Evolutionary conservation across 148 eudicot species (phyloP).

Genomic region (Rhododendron ferrugineum): DNA sequence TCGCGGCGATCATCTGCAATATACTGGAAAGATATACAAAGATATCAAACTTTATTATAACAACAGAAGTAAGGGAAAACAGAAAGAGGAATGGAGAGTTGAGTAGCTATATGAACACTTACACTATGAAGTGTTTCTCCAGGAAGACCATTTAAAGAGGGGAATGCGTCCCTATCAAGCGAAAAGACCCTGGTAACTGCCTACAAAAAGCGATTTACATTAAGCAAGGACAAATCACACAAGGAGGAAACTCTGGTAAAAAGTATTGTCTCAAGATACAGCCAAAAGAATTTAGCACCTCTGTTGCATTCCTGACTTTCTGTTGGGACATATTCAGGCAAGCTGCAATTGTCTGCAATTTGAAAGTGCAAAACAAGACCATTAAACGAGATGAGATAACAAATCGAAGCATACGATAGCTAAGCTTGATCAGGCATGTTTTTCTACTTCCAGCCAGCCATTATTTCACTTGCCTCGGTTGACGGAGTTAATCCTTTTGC

Average conservation of each 20-base stretch:
- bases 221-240: constrained; percentile 2
- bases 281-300: constrained; percentile 36
- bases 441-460: background rate
- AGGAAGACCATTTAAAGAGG: constrained; percentile 73
- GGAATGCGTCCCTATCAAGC: constrained; percentile 79
- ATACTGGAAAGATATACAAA: constrained; percentile 41
- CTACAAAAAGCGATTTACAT: constrained; percentile 30
- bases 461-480: constrained; percentile 48
- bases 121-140: constrained; percentile 88
- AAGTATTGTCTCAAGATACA: background rate
- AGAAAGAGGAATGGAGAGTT: background rate
- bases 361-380: constrained; percentile 1
- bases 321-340: constrained; percentile 71
- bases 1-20: constrained; percentile 76
- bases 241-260: background rate
- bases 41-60: background rate
- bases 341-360: constrained; percentile 74
- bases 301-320: constrained; percentile 90
- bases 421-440: constrained; percentile 2
- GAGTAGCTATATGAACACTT: constrained; percentile 28
- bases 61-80: background rate
- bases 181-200: constrained; percentile 72
- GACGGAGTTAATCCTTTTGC: constrained; percentile 82
- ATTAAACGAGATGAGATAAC: background rate
- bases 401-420: background rate